These are phyloP conservation scores for Neopestalotiopsis sp. DNA, from an alignment of 2,329 filamentous ascomycete species.

Conservation along the genomic window DNA sequence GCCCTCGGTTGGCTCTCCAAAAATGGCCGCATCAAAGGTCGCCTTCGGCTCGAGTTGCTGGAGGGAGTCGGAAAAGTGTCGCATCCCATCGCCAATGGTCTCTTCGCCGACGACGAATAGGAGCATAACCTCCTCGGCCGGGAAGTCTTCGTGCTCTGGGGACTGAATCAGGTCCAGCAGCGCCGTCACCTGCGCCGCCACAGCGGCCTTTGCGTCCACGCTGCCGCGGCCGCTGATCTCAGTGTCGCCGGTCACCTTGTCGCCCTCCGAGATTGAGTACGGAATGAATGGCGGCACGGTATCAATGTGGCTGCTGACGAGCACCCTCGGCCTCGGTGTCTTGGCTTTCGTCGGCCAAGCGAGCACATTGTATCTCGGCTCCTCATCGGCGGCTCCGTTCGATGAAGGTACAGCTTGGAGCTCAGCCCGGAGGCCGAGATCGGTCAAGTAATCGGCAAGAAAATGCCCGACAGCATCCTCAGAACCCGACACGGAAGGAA, in stretches of 20 bases:
- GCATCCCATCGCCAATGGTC: conserved; percentile 80
- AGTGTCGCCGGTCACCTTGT: conserved; percentile 46
- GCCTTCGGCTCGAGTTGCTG: conserved; percentile 37
- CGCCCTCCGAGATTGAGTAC: conserved; percentile 61
- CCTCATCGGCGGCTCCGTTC: conserved; percentile 29
- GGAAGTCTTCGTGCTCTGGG: conserved; percentile 37
- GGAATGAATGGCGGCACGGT: conserved; percentile 75
- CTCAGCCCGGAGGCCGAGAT: conserved; percentile 47
- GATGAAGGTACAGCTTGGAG: conserved; percentile 46
- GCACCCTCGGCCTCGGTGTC: conserved; percentile 58
- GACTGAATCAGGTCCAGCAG: conserved; percentile 57
- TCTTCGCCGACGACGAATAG: conserved; percentile 85
- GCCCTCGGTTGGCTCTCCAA: conserved; percentile 91
- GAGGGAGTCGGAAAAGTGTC: conserved; percentile 48
- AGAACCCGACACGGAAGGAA: conserved; percentile 72
- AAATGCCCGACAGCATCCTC: conserved; percentile 73
- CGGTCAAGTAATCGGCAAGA: conserved; percentile 68
- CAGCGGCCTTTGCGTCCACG: conserved; percentile 72
- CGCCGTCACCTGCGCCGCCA: conserved; percentile 77
- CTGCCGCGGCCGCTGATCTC: conserved; percentile 74
- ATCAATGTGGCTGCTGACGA: conserved; percentile 86
- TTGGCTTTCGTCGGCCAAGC: conserved; percentile 63
- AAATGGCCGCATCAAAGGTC: conserved; percentile 72
- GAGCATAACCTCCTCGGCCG: conserved; percentile 57
- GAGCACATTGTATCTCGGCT: conserved; percentile 73